These are phyloP conservation scores for Cordia subcordata DNA, from an alignment of 257 asterid genomes.

Conservation along the genomic window DNA sequence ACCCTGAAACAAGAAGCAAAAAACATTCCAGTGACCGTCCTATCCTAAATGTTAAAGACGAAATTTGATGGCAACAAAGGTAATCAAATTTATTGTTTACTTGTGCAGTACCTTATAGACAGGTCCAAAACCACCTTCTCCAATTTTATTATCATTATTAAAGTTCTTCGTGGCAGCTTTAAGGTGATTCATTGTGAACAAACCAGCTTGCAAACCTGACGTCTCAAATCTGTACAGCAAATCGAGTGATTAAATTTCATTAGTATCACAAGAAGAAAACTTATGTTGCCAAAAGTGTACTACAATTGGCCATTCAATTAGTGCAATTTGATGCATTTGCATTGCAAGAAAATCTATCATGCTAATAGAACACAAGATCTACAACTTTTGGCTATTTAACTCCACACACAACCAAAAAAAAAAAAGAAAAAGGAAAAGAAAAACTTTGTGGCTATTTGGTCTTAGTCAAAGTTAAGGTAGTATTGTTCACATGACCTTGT, in stretches of 20 bases:
- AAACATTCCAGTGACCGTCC: not conserved
- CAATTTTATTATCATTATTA: slow-evolving; percentile 44
- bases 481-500: slow-evolving; percentile 33
- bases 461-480: not conserved
- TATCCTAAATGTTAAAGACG: not conserved
- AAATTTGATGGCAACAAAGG: not conserved
- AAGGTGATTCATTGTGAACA: slow-evolving; percentile 51
- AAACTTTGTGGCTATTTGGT: not conserved
- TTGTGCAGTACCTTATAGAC: slow-evolving; percentile 49
- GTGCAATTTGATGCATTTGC: not conserved
- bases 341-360: too few relatives aligned
- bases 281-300: too few relatives aligned
- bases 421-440: too few relatives aligned
- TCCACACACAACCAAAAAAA: too few relatives aligned
- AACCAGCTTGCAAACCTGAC: slow-evolving; percentile 44
- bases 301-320: too few relatives aligned
- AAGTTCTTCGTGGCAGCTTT: slow-evolving; percentile 58
- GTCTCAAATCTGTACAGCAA: slow-evolving; percentile 57
- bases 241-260: not conserved
- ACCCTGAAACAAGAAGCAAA: slow-evolving; percentile 34
- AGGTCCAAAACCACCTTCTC: slow-evolving; percentile 73
- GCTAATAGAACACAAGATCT: too few relatives aligned
- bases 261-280: too few relatives aligned
- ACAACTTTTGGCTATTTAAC: too few relatives aligned
- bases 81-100: not conserved